Evolutionary conservation across 306 rosid species (phyloP).

Genomic region (Malus asiatica): DNA sequence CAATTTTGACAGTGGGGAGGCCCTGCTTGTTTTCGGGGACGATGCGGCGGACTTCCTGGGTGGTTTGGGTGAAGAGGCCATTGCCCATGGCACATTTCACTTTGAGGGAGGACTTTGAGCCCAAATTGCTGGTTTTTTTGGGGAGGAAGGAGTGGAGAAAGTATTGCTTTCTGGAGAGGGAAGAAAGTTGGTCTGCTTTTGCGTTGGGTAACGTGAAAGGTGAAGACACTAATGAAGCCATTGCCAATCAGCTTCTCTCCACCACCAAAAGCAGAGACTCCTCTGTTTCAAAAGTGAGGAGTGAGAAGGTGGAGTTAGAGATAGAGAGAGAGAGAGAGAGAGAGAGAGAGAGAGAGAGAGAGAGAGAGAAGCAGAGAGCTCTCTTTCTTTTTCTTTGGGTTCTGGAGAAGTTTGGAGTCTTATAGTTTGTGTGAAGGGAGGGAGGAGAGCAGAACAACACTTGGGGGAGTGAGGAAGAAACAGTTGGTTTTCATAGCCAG

Average conservation of each 20-base stretch:
- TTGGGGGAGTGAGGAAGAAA: not conserved
- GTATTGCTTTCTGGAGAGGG: constrained; percentile 55
- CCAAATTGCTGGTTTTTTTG: constrained; percentile 32
- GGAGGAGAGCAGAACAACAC: not conserved
- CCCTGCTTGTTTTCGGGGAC: constrained; percentile 54
- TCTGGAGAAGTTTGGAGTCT: not conserved
- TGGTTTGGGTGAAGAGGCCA: constrained; percentile 91
- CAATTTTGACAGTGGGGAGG: constrained; percentile 72
- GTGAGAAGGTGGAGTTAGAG: not conserved
- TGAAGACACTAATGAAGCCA: constrained; percentile 81
- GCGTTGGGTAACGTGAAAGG: constrained; percentile 58
- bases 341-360: not conserved
- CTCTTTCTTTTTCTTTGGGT: not conserved
- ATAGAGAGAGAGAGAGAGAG: too few relatives aligned
- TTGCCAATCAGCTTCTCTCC: constrained; percentile 26
- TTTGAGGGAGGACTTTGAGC: constrained; percentile 38
- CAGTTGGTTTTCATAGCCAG: constrained; percentile 24
- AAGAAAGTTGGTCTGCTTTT: constrained; percentile 57
- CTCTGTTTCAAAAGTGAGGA: constrained; percentile 21
- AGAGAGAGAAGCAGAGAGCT: not conserved
- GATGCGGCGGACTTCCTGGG: constrained; percentile 82
- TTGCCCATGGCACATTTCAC: constrained; percentile 82
- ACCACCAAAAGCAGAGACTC: not conserved
- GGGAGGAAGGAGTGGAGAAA: constrained; percentile 91
- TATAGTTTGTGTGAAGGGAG: constrained; percentile 20